These are phyloP conservation scores for Cucumis sativus DNA, from an alignment of 306 rosid genomes.

Conservation along the genomic window DNA sequence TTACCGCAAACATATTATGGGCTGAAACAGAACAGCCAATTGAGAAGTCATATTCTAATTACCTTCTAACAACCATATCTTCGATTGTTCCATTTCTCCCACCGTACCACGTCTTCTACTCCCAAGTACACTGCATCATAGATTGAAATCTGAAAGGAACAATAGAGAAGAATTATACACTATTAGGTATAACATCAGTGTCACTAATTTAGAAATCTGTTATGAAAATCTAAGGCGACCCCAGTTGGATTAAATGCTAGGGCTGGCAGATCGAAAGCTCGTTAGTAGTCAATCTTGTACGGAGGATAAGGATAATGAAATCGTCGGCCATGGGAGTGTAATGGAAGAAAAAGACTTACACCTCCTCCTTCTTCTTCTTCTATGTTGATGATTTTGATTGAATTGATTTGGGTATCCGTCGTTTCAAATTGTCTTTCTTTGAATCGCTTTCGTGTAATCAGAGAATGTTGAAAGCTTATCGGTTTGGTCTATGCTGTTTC, in stretches of 20 bases:
- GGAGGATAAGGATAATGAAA: background rate
- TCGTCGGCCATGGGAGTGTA: background rate
- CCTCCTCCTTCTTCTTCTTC: background rate
- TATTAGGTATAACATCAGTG: background rate
- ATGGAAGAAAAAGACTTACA: background rate
- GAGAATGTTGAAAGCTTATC: background rate
- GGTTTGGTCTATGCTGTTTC: background rate
- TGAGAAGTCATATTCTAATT: background rate
- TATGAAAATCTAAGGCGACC: background rate
- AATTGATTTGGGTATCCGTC: background rate
- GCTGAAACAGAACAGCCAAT: background rate
- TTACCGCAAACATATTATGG: constrained; percentile 1
- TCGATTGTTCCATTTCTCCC: constrained; percentile 8
- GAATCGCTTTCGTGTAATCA: background rate
- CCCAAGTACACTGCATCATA: constrained; percentile 15
- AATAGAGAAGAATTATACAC: background rate
- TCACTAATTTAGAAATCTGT: background rate
- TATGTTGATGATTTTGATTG: background rate
- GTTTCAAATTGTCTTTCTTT: background rate
- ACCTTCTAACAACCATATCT: constrained; percentile 2
- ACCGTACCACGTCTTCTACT: constrained; percentile 21
- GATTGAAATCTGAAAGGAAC: background rate
- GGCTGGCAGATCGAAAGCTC: background rate
- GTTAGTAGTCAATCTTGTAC: background rate
- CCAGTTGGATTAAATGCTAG: background rate